These are phyloP conservation scores for Friedmanniomyces simplex DNA, from an alignment of 495 filamentous ascomycete genomes.

Conservation along the genomic window DNA sequence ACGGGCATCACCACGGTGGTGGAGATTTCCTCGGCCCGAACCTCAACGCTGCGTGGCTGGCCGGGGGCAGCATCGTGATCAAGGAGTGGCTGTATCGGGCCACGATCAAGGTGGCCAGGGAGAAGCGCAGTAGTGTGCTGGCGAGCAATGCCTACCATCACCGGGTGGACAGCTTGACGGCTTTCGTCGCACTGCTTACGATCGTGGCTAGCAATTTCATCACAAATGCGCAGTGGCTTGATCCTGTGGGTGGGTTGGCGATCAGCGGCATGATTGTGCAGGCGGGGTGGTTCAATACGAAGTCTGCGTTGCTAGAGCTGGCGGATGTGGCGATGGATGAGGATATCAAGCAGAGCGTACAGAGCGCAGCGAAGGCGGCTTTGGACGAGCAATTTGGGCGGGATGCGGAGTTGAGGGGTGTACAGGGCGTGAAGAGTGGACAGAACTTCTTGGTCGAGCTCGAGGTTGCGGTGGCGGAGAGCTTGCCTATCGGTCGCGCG, in stretches of 20 bases:
- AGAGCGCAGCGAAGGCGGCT: constrained; percentile 44
- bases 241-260: constrained; percentile 85
- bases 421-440: constrained; percentile 84
- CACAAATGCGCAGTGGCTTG: constrained; percentile 74
- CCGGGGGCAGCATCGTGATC: constrained; percentile 76
- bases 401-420: constrained; percentile 51
- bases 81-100: constrained; percentile 97
- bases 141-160: constrained; percentile 95
- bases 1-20: constrained; percentile 50
- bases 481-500: constrained; percentile 60
- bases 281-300: constrained; percentile 79
- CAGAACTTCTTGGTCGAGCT: constrained; percentile 91
- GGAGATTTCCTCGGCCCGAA: constrained; percentile 56
- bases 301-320: constrained; percentile 69
- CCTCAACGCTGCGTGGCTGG: constrained; percentile 89
- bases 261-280: constrained; percentile 89
- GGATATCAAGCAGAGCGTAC: constrained; percentile 64
- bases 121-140: constrained; percentile 91
- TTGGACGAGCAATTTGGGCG: constrained; percentile 27
- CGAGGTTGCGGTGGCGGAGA: constrained; percentile 63
- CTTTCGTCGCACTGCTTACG: constrained; percentile 77
- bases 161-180: constrained; percentile 87
- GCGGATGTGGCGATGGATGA: constrained; percentile 81
- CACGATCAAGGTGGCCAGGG: constrained; percentile 94
- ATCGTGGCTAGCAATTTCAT: constrained; percentile 86